A percentile compares a stretch with the other conserved stretches of the same genome.
phyloP scores from a whole-genome alignment of 2,329 filamentous ascomycete species.

The Apiospora aurea region DNA sequence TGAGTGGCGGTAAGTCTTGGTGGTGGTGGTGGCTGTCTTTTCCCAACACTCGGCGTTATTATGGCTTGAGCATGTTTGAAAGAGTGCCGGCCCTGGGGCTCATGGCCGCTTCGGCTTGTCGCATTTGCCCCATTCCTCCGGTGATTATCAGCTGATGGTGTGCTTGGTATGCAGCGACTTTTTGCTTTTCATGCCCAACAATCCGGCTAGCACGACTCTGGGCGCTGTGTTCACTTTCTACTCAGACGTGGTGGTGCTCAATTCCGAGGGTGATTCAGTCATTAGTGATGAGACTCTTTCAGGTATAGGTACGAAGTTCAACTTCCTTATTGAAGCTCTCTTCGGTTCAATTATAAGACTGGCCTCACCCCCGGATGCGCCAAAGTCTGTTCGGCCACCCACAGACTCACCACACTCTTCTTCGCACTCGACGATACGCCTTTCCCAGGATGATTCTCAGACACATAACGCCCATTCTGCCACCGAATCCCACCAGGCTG shows the following conservation, averaged over 20 bases:
- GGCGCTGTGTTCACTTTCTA: conserved; percentile 90
- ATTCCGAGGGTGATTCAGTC: conserved; percentile 90
- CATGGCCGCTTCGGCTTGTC: background rate
- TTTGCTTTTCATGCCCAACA: conserved; percentile 81
- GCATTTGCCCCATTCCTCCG: conserved; percentile 26
- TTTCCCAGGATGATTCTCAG: background rate
- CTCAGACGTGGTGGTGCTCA: conserved; percentile 85
- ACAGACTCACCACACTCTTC: conserved; percentile 33
- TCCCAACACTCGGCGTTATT: background rate
- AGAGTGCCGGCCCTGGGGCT: background rate
- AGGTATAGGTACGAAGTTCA: conserved; percentile 85
- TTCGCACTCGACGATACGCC: background rate
- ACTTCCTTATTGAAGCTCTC: conserved; percentile 73
- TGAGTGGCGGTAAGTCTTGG: conserved; percentile 86
- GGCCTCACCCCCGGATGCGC: conserved; percentile 55
- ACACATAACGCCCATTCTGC: background rate
- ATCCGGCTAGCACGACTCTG: conserved; percentile 72
- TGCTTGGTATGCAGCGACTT: conserved; percentile 71
- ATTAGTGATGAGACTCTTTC: conserved; percentile 90
- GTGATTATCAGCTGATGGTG: conserved; percentile 13
- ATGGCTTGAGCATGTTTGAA: background rate
- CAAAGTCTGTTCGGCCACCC: conserved; percentile 33
- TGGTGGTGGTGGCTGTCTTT: background rate
- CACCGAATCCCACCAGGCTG: background rate
- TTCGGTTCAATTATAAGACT: conserved; percentile 79